Evolutionary conservation across 2,329 filamentous ascomycete genomes (phyloP).

Genomic region (Saccharata proteae): DNA sequence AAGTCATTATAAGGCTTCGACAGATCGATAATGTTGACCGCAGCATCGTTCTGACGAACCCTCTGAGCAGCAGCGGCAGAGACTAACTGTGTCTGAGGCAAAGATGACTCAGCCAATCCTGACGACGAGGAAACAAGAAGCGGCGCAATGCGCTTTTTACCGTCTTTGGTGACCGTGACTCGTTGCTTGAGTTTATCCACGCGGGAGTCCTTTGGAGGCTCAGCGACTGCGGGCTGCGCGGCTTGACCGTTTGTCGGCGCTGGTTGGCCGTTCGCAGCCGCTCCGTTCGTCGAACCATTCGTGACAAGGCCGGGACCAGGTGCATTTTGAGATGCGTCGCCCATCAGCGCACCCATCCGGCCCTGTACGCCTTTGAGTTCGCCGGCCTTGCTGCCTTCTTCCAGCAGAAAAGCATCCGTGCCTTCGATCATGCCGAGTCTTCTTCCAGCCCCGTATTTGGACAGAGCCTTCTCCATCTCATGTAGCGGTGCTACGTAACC

Average conservation of each 20-base stretch:
- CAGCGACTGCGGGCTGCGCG: slow-evolving; percentile 20
- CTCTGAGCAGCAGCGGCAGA: slow-evolving; percentile 56
- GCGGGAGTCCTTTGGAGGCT: slow-evolving; percentile 38
- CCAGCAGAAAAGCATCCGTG: slow-evolving; percentile 73
- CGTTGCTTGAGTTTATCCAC: slow-evolving; percentile 70
- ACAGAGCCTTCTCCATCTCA: slow-evolving; percentile 85
- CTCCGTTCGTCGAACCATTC: slow-evolving; percentile 40
- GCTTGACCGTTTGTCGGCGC: slow-evolving; percentile 33
- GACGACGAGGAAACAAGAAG: slow-evolving; percentile 77
- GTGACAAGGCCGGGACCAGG: slow-evolving; percentile 36
- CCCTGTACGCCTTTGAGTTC: slow-evolving; percentile 85
- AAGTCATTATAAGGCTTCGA: slow-evolving; percentile 90
- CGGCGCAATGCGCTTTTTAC: slow-evolving; percentile 89
- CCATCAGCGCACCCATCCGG: slow-evolving; percentile 97
- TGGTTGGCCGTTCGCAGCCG: slow-evolving; percentile 15
- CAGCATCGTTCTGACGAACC: slow-evolving; percentile 54
- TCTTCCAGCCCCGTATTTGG: slow-evolving; percentile 81
- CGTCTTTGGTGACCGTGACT: slow-evolving; percentile 90
- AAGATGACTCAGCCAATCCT: slow-evolving; percentile 71
- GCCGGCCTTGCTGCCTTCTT: slow-evolving; percentile 84
- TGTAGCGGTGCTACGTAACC: slow-evolving; percentile 76
- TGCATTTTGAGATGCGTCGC: slow-evolving; percentile 42
- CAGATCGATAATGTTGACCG: slow-evolving; percentile 75
- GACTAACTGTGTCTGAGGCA: slow-evolving; percentile 80
- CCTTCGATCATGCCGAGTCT: slow-evolving; percentile 90